phyloP scores from a whole-genome alignment of 148 eudicot genomes.

The Simmondsia chinensis region DNA sequence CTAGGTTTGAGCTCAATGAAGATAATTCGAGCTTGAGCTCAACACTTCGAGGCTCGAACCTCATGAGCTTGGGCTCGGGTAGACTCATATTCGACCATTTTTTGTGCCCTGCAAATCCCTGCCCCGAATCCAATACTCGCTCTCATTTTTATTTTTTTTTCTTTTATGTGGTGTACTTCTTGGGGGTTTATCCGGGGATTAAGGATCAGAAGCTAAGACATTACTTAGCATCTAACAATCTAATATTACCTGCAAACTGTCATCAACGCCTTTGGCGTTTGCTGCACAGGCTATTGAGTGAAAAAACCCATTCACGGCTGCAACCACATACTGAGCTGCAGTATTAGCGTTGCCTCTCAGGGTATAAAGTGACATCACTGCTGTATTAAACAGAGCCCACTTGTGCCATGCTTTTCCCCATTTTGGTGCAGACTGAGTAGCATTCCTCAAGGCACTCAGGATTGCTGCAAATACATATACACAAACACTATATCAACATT shows the following conservation, averaged over 20 bases:
- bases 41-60: too few relatives aligned
- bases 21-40: too few relatives aligned
- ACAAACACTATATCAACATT: too few relatives aligned
- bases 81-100: too few relatives aligned
- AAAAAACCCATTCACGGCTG: constrained; percentile 93
- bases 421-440: constrained; percentile 68
- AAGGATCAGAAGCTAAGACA: neutral
- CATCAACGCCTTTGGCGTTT: constrained; percentile 89
- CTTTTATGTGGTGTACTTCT: too few relatives aligned
- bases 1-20: too few relatives aligned
- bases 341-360: constrained; percentile 45
- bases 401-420: constrained; percentile 97
- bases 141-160: too few relatives aligned
- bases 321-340: constrained; percentile 76
- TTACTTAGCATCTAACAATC: constrained; percentile 7
- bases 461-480: constrained; percentile 41
- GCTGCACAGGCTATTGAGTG: constrained; percentile 99
- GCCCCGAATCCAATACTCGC: too few relatives aligned
- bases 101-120: too few relatives aligned
- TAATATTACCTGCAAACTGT: constrained; percentile 83
- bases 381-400: constrained; percentile 97
- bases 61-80: too few relatives aligned
- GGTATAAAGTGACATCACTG: constrained; percentile 94
- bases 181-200: too few relatives aligned
- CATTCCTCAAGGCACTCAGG: constrained; percentile 54